phyloP scores from a whole-genome alignment of 495 filamentous ascomycete species.

The Tirmania nivea region DNA sequence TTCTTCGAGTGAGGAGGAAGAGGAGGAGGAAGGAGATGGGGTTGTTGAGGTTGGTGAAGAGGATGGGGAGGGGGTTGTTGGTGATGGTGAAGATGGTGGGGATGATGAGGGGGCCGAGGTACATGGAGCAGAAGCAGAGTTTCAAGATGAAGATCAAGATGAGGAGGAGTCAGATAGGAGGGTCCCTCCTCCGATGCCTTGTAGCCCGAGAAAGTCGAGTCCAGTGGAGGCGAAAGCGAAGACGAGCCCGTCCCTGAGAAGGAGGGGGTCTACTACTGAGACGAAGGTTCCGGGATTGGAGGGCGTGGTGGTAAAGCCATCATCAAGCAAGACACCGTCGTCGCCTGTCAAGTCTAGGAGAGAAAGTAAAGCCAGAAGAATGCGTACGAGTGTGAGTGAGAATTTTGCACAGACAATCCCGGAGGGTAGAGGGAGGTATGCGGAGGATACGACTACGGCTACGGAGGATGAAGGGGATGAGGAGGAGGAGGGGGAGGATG shows the following conservation, averaged over 20 bases:
- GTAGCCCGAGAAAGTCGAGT: too few relatives aligned
- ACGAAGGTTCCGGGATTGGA: too few relatives aligned
- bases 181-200: too few relatives aligned
- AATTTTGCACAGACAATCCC: background rate
- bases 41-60: background rate
- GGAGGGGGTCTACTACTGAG: too few relatives aligned
- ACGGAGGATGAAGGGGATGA: constrained; percentile 2
- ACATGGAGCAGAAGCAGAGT: background rate
- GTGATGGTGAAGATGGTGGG: background rate
- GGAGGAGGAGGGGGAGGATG: background rate
- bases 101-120: background rate
- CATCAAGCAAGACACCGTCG: too few relatives aligned
- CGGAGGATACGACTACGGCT: constrained; percentile 1
- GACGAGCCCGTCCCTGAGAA: too few relatives aligned
- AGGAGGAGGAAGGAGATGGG: background rate
- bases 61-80: background rate
- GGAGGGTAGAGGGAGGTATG: background rate
- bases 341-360: too few relatives aligned
- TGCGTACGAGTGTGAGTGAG: constrained; percentile 7
- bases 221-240: too few relatives aligned
- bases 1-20: background rate
- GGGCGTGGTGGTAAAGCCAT: background rate
- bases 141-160: background rate
- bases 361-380: constrained; percentile 9
- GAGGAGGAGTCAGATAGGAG: too few relatives aligned